These are phyloP conservation scores for Cladosporium phlei DNA, from an alignment of 2,329 filamentous ascomycete species.

Conservation along the genomic window DNA sequence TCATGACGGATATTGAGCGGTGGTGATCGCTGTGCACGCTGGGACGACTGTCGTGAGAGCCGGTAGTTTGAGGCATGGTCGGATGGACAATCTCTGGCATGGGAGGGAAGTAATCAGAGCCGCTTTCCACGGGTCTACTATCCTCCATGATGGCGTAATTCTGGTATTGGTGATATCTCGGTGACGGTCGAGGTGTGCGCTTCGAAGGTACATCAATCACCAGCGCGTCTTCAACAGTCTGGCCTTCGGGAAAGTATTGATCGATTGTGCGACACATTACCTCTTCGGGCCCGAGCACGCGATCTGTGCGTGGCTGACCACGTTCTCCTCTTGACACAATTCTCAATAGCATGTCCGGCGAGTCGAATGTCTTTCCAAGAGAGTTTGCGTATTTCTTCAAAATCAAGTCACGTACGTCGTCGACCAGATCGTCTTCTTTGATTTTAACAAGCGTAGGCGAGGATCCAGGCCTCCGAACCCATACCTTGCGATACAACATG, in stretches of 20 bases:
- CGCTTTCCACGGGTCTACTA: conserved; percentile 60
- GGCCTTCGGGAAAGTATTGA: conserved; percentile 77
- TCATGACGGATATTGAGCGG: conserved; percentile 74
- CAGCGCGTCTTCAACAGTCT: conserved; percentile 82
- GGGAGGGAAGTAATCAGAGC: conserved; percentile 78
- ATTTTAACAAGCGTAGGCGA: conserved; percentile 85
- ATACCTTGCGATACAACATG: conserved; percentile 69
- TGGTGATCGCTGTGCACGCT: conserved; percentile 34
- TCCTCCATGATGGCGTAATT: conserved; percentile 55
- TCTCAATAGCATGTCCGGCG: conserved; percentile 79
- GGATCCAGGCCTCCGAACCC: conserved; percentile 82
- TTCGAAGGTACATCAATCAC: conserved; percentile 79
- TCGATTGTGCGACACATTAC: conserved; percentile 73
- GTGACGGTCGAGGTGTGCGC: conserved; percentile 75
- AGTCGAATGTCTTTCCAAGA: conserved; percentile 79
- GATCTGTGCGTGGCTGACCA: conserved; percentile 45
- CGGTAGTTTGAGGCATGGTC: conserved; percentile 33
- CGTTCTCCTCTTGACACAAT: conserved; percentile 59
- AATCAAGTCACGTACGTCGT: conserved; percentile 90
- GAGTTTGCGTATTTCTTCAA: conserved; percentile 92
- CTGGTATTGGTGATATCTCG: conserved; percentile 49
- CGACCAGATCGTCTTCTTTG: conserved; percentile 82
- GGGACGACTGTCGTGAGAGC: conserved; percentile 35
- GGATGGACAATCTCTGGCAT: conserved; percentile 49
- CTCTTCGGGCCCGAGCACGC: conserved; percentile 79